Percentiles rank a stretch among this genome's conserved stretches.
Conservation (phyloP, 1,284 basidiomycete species). For the Tylopilus sp. region DNA sequence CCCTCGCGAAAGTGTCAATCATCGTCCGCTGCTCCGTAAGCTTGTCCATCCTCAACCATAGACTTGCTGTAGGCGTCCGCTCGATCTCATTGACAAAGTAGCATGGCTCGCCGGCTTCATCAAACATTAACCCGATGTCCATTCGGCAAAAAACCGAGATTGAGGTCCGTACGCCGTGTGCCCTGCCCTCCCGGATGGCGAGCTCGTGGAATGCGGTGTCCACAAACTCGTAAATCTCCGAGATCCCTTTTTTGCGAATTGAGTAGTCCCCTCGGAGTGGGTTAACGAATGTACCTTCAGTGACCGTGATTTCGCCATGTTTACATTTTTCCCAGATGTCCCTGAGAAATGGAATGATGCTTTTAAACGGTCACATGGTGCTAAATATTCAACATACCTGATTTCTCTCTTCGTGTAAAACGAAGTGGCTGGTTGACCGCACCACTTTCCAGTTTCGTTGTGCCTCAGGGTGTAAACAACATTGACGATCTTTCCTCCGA, state of each 20-base stretch:
- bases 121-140: background rate
- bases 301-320: too few relatives aligned
- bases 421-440: too few relatives aligned
- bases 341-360: too few relatives aligned
- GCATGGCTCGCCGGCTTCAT: background rate
- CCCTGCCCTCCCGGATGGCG: background rate
- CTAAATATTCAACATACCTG: too few relatives aligned
- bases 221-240: too few relatives aligned
- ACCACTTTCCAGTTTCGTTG: background rate
- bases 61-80: background rate
- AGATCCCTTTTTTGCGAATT: too few relatives aligned
- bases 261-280: too few relatives aligned
- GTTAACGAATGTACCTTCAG: too few relatives aligned
- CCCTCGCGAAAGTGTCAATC: background rate
- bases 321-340: too few relatives aligned
- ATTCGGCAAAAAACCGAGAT: background rate
- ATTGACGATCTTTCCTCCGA: background rate
- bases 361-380: too few relatives aligned
- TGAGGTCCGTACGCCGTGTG: too few relatives aligned
- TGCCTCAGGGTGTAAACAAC: background rate
- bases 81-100: background rate
- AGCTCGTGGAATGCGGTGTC: background rate
- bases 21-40: background rate
- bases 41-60: background rate
- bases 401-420: too few relatives aligned